Base-by-base conservation (phyloP, 2,329 filamentous ascomycete species). In the Colletotrichum sp. region DNA sequence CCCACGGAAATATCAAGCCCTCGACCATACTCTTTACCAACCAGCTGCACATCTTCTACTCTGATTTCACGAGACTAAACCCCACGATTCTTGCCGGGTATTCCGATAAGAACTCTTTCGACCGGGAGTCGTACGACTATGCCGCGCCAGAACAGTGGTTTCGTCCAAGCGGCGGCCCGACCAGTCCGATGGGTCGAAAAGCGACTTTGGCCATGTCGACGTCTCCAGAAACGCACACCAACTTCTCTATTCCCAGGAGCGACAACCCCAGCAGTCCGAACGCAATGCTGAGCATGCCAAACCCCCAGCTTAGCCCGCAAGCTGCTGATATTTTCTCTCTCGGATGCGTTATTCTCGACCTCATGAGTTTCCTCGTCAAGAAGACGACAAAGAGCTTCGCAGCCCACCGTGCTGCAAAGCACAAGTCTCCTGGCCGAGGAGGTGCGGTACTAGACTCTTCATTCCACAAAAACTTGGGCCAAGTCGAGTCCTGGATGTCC, bases 271-370 rank as follows among this genome's bases (percentile, higher is more conserved):
- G 75, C 68, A 83, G 81, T 30, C 81, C 83, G 15, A 80, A 80
- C 48, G 80, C 84, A 56, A 84, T 83, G 78, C 79, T 85, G 27
- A 80, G 85, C 36, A 80, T 83, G 2, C 83, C 86, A 3, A 86
- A 85, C 28, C 85, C 86, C 2, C 86, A 87, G 43, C 84, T 89
- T 22, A 87, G 90, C 77, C 87, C 89, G 5, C 90, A 91, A 77
- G 89, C 90, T 76, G 91, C 92, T 60, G 94, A 96, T 81, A 87
- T 96, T 25, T 96, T 94, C 84, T 94, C 93, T 5, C 87, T 95
- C 2, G 94, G 91, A 12, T 94, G 93, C 81, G 88, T 95, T 67
- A 94, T 94, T 76, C 86, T 95, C 18, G 94, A 96, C 77, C 89
- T 96, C 34, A 81, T 95, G 25, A 92, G 92, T 27, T 92, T 94